These are phyloP conservation scores for Epichloe glyceriae DNA, from an alignment of 2,329 filamentous ascomycete genomes.

Conservation along the genomic window DNA sequence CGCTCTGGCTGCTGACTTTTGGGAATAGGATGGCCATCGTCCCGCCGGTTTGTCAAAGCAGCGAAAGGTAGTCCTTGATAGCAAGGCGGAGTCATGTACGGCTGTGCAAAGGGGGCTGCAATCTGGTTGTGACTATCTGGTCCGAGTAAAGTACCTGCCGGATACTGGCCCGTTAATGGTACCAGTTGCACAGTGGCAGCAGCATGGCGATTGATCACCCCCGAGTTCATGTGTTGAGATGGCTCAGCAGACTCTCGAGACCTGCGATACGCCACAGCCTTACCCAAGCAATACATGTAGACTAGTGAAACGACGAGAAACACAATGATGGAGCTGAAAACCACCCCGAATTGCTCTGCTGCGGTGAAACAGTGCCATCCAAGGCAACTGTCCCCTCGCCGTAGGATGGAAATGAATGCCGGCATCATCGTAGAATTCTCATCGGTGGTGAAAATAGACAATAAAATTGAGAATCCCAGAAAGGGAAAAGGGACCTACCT, in stretches of 20 bases:
- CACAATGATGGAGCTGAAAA: slow-evolving; percentile 22
- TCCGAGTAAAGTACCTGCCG: background rate
- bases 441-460: background rate
- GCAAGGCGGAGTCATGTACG: background rate
- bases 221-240: background rate
- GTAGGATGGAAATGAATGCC: background rate
- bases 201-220: background rate
- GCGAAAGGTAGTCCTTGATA: background rate
- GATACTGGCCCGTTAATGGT: background rate
- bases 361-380: slow-evolving; percentile 28
- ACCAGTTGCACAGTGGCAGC: background rate
- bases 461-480: too few species aligned
- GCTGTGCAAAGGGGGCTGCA: background rate
- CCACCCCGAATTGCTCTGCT: slow-evolving; percentile 25
- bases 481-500: too few species aligned
- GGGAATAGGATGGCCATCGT: background rate
- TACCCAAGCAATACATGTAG: slow-evolving; percentile 23
- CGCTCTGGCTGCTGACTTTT: background rate
- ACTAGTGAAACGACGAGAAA: slow-evolving; percentile 16
- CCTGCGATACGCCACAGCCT: slow-evolving; percentile 5
- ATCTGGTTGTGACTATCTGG: background rate
- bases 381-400: slow-evolving; percentile 11
- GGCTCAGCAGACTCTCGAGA: background rate
- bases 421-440: background rate
- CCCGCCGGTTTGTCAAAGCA: background rate